Evolutionary conservation across 257 asterid genomes (phyloP).

Genomic region (Apocynum venetum): DNA sequence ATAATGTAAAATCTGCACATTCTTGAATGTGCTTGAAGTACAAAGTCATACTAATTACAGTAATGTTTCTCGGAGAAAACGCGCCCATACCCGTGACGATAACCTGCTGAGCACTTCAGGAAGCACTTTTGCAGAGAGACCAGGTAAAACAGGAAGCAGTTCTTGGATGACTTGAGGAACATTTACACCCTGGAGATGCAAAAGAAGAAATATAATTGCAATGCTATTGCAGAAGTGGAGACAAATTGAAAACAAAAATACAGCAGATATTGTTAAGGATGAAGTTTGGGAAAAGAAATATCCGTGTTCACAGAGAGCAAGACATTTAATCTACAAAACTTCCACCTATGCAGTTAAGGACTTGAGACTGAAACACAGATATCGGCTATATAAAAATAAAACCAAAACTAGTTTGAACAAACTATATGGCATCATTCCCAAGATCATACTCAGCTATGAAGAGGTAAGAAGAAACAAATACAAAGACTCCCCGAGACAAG

Average conservation of each 20-base stretch:
- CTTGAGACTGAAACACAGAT: background rate
- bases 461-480: background rate
- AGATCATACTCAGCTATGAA: background rate
- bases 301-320: background rate
- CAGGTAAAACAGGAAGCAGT: constrained; percentile 89
- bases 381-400: background rate
- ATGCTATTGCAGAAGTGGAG: background rate
- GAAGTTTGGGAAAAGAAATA: background rate
- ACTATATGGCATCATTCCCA: background rate
- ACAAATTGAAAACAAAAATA: background rate
- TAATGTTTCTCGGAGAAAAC: constrained; percentile 61
- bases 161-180: constrained; percentile 67
- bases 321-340: no score
- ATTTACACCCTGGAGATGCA: constrained; percentile 54
- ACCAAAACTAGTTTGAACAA: background rate
- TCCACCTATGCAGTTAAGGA: no score
- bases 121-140: constrained; percentile 73
- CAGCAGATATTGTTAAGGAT: background rate
- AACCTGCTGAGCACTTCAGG: constrained; percentile 82
- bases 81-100: constrained; percentile 75
- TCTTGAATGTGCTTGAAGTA: constrained; percentile 5
- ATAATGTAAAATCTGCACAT: constrained; percentile 21
- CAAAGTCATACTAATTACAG: constrained; percentile 28
- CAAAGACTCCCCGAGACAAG: background rate
- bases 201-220: constrained; percentile 12